These are phyloP conservation scores for Glycine latifolia DNA, from an alignment of 306 rosid species.

Conservation along the genomic window DNA sequence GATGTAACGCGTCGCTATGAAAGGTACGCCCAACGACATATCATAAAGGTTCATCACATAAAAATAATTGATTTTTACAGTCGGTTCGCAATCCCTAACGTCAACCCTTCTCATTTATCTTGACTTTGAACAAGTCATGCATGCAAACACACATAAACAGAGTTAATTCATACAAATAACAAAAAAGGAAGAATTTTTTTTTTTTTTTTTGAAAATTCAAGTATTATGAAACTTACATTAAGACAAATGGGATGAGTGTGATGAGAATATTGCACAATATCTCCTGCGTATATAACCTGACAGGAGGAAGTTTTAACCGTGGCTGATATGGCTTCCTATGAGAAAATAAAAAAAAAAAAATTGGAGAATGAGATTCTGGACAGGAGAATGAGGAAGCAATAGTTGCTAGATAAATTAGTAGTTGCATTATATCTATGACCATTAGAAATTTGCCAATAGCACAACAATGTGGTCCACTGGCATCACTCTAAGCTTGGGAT, in stretches of 20 bases:
- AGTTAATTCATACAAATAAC: too few species aligned
- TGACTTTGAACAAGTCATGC: too few species aligned
- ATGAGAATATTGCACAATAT: not conserved
- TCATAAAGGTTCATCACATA: too few species aligned
- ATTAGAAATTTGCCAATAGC: not conserved
- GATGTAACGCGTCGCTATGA: too few species aligned
- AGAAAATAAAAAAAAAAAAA: not conserved
- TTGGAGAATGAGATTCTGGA: constrained; percentile 15
- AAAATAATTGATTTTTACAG: too few species aligned
- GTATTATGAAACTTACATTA: not conserved
- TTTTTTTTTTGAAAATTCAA: too few species aligned
- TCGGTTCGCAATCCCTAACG: too few species aligned
- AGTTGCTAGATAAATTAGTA: not conserved
- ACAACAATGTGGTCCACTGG: constrained; percentile 46
- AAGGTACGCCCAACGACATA: too few species aligned
- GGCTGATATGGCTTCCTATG: not conserved
- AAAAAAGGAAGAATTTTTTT: too few species aligned
- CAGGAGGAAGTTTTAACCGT: not conserved
- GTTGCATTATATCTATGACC: not conserved
- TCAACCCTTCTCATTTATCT: too few species aligned
- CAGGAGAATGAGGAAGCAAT: not conserved
- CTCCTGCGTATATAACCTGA: not conserved
- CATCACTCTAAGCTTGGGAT: constrained; percentile 39
- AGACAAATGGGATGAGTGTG: not conserved
- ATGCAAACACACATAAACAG: too few species aligned